Base-by-base conservation (phyloP, 2,329 filamentous ascomycete genomes). In the Pseudogymnoascus verrucosus region DNA sequence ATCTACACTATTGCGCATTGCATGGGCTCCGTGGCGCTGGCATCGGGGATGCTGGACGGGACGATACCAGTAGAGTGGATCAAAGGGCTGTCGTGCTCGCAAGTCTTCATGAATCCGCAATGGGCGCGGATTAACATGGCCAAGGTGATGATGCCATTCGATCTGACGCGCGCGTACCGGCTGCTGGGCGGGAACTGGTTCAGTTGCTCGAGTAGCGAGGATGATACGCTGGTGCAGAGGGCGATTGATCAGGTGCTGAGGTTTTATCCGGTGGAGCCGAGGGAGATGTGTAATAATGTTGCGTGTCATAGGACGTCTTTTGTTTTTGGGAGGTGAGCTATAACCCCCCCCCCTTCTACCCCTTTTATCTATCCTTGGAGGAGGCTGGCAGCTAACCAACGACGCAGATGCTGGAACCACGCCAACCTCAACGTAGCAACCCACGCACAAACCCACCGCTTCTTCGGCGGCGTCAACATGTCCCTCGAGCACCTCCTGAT, bases 391-490 rank as follows among this genome's bases (percentile, higher is more conserved):
- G n/a, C 36, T 62, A 34, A 62, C 63, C 28, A 23, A 10, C 8
- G 28, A 14, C 26, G n/a, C n/a, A 72, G 76, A 28, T 71, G 77
- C 73, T 89, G 85, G 85, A 85, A 81, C 69, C 86, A 89, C 72
- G 71, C 68, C 3, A 88, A 89, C 71, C 79, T 89, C 31, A 88
- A 88, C 74, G 83, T 84, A 74, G 84, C 81, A 2, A 89, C 86
- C 1, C 86, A 89, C 73, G 75, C 79, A 0, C 81, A 86, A 69
- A 80, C 87, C 57, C 80, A 84, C 71, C 78, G 80, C 34, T 84
- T 87, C 74, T 83, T 89, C 64, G 82, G 82, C 68, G 86, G 86
- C 62, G 80, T 85, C 62, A 84, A 82, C 71, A 87, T 87, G 82
- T 79, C 77, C 1, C 74, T 82, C 65, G 76, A 87, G 60, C 71